Conservation (phyloP, 2,329 filamentous ascomycete genomes). For the Leptographium flavum region DNA sequence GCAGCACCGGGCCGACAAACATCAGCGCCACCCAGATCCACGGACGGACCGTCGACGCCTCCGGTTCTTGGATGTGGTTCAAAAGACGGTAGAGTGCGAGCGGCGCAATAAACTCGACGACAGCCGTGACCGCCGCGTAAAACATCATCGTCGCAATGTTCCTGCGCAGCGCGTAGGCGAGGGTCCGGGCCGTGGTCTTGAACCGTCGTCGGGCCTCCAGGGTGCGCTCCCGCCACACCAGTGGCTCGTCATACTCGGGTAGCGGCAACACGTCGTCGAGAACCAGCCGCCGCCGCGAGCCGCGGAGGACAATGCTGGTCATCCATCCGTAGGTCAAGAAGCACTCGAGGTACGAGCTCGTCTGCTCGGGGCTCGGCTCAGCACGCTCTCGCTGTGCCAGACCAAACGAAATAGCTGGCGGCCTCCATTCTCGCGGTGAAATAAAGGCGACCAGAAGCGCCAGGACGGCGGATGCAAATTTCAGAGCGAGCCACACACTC, state of each 20-base stretch:
- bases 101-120: conserved; percentile 35
- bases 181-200: conserved; percentile 29
- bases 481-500: conserved; percentile 50
- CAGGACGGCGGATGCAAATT: conserved; percentile 25
- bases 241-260: conserved; percentile 41
- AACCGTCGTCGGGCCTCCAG: conserved; percentile 27
- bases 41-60: conserved; percentile 29
- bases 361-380: conserved; percentile 35
- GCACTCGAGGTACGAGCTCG: conserved; percentile 31
- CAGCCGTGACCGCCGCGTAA: conserved; percentile 23
- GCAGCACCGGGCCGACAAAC: conserved; percentile 33
- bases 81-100: conserved; percentile 40
- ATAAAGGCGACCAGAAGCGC: conserved; percentile 21
- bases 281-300: conserved; percentile 27
- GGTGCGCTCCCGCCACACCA: conserved; percentile 29
- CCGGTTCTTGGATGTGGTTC: conserved; percentile 32
- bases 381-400: conserved; percentile 20
- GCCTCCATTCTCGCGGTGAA: conserved; percentile 37
- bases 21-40: conserved; percentile 30
- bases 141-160: conserved; percentile 31
- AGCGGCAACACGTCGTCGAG: conserved; percentile 32
- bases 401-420: conserved; percentile 24
- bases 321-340: conserved; percentile 38
- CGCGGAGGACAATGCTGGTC: conserved; percentile 32
- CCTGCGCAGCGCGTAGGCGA: conserved; percentile 25